Conservation (phyloP, 176 grass and related monocot species). For the Leersia perrieri region DNA sequence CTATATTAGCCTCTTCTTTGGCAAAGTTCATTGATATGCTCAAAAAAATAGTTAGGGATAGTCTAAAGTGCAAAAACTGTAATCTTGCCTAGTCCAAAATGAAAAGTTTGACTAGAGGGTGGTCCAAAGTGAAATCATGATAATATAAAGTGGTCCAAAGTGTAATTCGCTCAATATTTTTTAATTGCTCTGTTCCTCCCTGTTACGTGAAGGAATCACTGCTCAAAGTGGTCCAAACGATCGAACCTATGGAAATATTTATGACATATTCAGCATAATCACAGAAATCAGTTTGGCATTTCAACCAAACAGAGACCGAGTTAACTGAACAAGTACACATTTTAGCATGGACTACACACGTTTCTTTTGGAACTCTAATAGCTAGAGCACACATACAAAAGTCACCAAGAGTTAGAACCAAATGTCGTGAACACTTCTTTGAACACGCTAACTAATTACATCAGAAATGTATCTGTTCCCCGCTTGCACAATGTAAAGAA, state of each 20-base stretch:
- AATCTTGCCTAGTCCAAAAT: no score
- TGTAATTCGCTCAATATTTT: no score
- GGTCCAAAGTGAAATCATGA: no score
- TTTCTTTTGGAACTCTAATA: background rate
- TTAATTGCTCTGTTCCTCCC: background rate
- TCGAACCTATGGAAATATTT: background rate
- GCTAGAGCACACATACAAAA: background rate
- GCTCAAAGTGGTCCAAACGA: background rate
- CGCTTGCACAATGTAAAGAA: background rate
- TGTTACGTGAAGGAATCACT: background rate
- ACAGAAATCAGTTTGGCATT: background rate
- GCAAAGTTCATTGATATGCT: no score
- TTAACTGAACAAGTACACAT: background rate
- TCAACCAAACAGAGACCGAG: background rate
- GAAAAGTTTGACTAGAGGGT: no score
- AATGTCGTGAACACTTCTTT: constrained; percentile 17
- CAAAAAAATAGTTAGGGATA: no score
- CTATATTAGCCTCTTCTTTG: no score
- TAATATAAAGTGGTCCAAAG: no score
- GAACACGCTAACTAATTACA: constrained; percentile 25
- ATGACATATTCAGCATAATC: background rate
- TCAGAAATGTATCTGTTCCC: constrained; percentile 1
- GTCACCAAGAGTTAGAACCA: constrained; percentile 2
- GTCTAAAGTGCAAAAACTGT: no score
- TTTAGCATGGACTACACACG: background rate